Conservation (phyloP, 257 asterid genomes). For the Capsicum chinense region DNA sequence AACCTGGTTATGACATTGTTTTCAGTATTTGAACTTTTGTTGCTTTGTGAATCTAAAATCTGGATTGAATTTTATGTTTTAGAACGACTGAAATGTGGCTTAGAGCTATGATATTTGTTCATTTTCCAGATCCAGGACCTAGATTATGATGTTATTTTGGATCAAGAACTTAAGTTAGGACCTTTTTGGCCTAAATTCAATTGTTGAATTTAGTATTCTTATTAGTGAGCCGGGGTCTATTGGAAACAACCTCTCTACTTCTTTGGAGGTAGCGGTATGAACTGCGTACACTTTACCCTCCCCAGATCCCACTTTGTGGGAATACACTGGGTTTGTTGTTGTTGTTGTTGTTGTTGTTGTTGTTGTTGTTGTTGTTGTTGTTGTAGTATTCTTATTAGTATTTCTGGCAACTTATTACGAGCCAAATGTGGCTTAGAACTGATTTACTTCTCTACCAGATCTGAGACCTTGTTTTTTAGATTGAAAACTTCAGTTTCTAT, state of each 20-base stretch:
- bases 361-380: no score
- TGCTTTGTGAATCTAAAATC: neutral
- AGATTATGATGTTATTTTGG: neutral
- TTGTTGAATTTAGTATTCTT: no score
- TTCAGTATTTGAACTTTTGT: neutral
- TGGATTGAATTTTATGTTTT: neutral
- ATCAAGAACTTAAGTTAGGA: neutral
- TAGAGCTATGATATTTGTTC: neutral
- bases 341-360: no score
- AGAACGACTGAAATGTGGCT: neutral
- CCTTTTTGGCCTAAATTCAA: no score
- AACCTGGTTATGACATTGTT: neutral
- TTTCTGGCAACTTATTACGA: neutral
- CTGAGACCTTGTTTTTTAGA: neutral
- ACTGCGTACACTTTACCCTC: no score
- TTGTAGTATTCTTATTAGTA: neutral
- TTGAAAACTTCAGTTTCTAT: neutral
- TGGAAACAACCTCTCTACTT: no score
- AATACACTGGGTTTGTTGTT: no score
- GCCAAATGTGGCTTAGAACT: conserved; percentile 6
- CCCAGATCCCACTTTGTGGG: no score
- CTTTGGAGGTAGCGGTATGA: no score
- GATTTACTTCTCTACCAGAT: neutral
- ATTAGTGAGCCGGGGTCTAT: neutral
- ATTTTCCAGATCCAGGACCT: conserved; percentile 11